Percentiles rank a stretch among this genome's conserved stretches.
phyloP scores from a whole-genome alignment of 768 basidiomycete genomes.

The Boletus rufocinnamomeus region DNA sequence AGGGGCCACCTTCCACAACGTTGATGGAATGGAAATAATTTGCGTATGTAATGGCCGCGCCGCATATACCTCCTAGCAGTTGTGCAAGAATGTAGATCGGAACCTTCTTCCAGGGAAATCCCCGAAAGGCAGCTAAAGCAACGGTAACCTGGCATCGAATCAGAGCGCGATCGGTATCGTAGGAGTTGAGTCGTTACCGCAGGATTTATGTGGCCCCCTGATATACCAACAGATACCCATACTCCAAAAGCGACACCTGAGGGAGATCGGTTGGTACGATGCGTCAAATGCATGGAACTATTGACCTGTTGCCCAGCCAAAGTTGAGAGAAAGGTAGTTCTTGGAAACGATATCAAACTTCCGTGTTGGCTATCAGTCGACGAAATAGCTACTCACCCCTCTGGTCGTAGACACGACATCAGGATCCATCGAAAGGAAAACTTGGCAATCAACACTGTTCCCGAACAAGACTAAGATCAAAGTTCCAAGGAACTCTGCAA shows the following conservation, averaged over 20 bases:
- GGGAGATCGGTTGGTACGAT: not conserved
- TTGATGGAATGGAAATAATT: conserved; percentile 65
- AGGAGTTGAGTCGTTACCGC: conserved; percentile 41
- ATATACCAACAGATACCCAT: conserved; percentile 64
- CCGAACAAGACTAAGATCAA: conserved; percentile 57
- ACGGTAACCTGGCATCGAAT: conserved; percentile 53
- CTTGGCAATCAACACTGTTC: conserved; percentile 54
- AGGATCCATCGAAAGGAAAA: conserved; percentile 45
- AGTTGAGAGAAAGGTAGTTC: conserved; percentile 22
- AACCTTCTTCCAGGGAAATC: conserved; percentile 77
- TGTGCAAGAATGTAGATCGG: conserved; percentile 65
- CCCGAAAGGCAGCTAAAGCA: conserved; percentile 61
- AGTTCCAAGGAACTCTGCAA: conserved; percentile 62
- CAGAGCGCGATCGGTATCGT: not conserved
- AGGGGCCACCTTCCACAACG: conserved; percentile 52
- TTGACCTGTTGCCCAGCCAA: conserved; percentile 28
- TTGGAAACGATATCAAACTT: not conserved
- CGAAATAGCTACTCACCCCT: conserved; percentile 45
- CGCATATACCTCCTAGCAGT: conserved; percentile 54
- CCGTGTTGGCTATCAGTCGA: not conserved
- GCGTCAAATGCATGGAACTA: not conserved
- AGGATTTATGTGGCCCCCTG: conserved; percentile 71
- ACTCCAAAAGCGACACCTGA: conserved; percentile 59
- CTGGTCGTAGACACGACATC: conserved; percentile 43
- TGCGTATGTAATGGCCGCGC: conserved; percentile 54